Evolutionary conservation across 108 stramenopile genomes (phyloP).

Genomic region (Skeletonema tropicum): DNA sequence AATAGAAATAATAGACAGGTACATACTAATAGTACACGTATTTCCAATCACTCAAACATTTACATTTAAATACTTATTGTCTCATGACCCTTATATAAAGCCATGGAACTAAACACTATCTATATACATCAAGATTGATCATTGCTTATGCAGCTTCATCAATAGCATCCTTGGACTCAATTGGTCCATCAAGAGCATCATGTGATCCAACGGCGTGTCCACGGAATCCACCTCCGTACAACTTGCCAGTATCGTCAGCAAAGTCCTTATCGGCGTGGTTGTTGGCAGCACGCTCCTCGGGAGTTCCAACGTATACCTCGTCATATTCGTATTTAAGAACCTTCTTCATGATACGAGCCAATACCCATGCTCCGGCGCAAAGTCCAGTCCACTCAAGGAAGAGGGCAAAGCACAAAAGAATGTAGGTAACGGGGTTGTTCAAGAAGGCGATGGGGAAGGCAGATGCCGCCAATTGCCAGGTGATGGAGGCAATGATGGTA

Average conservation of each 20-base stretch:
- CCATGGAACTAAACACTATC: neutral
- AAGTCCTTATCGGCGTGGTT: slow-evolving; percentile 37
- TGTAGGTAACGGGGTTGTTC: slow-evolving; percentile 66
- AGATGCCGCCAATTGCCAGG: slow-evolving; percentile 77
- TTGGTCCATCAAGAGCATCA: slow-evolving; percentile 38
- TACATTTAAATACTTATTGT: neutral
- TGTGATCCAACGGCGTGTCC: slow-evolving; percentile 38
- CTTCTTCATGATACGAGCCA: slow-evolving; percentile 60
- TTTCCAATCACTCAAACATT: neutral
- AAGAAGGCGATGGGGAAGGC: slow-evolving; percentile 77
- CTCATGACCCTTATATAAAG: neutral
- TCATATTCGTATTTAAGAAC: slow-evolving; percentile 58
- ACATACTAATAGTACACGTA: no score
- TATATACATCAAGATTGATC: no score
- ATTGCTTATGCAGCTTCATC: no score
- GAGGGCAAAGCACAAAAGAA: slow-evolving; percentile 55
- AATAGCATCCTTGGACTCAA: slow-evolving; percentile 10
- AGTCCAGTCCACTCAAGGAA: slow-evolving; percentile 67
- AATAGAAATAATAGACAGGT: no score
- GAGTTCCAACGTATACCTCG: slow-evolving; percentile 74
- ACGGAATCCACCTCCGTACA: slow-evolving; percentile 34
- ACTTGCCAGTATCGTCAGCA: slow-evolving; percentile 20
- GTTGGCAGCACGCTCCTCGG: slow-evolving; percentile 66
- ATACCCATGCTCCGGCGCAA: slow-evolving; percentile 65
- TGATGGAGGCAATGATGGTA: slow-evolving; percentile 78